Evolutionary conservation across 768 basidiomycete genomes (phyloP).

Genomic region (Kwoniella mangroviensis): DNA sequence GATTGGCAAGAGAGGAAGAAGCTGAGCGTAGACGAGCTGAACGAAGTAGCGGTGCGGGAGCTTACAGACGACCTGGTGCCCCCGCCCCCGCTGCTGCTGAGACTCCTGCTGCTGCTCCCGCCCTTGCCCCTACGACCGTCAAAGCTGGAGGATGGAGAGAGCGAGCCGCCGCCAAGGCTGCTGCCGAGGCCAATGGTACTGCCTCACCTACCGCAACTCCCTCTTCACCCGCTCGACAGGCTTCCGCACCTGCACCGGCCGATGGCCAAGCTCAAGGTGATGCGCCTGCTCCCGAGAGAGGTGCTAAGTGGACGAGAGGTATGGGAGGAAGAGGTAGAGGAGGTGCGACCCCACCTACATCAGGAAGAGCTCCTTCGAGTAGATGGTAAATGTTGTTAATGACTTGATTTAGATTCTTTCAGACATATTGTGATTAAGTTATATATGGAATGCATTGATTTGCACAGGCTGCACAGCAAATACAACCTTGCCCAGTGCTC

Average conservation of each 20-base stretch:
- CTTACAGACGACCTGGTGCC: conserved; percentile 24
- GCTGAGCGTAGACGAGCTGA: conserved; percentile 54
- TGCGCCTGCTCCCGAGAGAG: conserved; percentile 31
- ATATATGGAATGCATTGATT: conserved; percentile 1
- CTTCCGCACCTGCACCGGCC: conserved; percentile 28
- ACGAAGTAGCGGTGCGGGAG: conserved; percentile 33
- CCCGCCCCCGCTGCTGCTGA: conserved; percentile 24
- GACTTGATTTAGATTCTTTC: background rate
- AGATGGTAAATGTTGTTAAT: conserved; percentile 18
- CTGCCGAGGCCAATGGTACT: conserved; percentile 50
- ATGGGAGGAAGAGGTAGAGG: conserved; percentile 28
- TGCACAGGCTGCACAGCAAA: conserved; percentile 6
- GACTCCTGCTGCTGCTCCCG: conserved; percentile 44
- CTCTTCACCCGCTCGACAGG: conserved; percentile 23
- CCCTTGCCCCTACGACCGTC: conserved; percentile 48
- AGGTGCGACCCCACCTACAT: conserved; percentile 15
- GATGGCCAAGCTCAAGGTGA: conserved; percentile 28
- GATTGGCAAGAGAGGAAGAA: conserved; percentile 58
- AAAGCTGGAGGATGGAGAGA: conserved; percentile 67
- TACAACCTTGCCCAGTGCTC: background rate
- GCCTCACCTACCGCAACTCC: conserved; percentile 31
- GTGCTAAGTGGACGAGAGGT: conserved; percentile 28
- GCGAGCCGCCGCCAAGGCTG: conserved; percentile 63
- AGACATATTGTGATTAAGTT: background rate
- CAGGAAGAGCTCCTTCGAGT: conserved; percentile 22